A percentile compares a stretch with the other conserved stretches of the same genome.
Conservation (phyloP, 257 asterid species). For the Mentha longifolia region DNA sequence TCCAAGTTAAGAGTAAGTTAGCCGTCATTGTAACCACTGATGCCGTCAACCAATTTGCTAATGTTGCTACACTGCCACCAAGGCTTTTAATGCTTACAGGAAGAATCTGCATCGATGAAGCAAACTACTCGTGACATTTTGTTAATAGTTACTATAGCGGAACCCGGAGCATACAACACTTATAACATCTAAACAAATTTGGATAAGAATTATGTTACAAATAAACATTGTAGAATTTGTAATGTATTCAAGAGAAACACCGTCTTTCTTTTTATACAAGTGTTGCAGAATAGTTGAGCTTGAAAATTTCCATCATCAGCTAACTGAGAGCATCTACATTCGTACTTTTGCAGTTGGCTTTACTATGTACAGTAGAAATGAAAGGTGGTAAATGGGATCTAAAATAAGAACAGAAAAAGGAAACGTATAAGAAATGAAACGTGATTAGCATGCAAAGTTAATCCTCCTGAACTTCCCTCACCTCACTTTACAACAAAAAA, state of each 20-base stretch:
- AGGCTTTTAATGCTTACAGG: constrained; percentile 88
- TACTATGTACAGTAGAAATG: too few relatives aligned
- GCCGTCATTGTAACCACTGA: constrained; percentile 79
- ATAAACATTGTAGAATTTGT: not conserved
- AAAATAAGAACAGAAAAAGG: too few relatives aligned
- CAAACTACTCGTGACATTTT: not conserved
- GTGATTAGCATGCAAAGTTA: not conserved
- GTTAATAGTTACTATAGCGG: not conserved
- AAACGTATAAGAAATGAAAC: not conserved
- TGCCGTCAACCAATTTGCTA: constrained; percentile 84
- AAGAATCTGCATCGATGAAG: constrained; percentile 65
- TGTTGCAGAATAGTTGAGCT: not conserved
- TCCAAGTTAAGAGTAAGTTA: constrained; percentile 83
- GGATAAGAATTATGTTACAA: not conserved
- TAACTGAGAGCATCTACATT: not conserved
- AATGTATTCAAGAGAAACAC: not conserved
- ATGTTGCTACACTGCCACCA: constrained; percentile 92
- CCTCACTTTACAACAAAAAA: not conserved
- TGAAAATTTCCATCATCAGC: not conserved
- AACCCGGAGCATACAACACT: not conserved
- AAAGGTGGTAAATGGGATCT: not conserved
- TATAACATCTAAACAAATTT: not conserved
- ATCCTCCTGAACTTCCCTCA: not conserved
- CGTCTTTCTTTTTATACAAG: not conserved
- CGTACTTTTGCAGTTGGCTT: not conserved